A percentile compares a stretch with the other conserved stretches of the same genome.
Evolutionary conservation across 1,139 yeast genomes (phyloP).

Genomic region (Candida tunisiensis): DNA sequence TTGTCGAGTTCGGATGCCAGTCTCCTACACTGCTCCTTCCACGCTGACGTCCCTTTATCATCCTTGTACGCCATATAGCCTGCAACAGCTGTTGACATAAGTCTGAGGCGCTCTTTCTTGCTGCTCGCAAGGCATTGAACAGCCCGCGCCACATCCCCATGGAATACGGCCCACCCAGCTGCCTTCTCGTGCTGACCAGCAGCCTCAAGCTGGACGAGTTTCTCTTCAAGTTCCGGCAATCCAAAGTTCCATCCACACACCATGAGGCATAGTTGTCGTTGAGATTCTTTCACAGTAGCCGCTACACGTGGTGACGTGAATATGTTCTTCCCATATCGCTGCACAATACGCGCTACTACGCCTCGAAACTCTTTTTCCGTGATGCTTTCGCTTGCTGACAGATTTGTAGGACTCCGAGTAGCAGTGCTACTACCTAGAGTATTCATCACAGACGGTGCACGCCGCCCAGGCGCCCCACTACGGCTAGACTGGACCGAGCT

Average conservation of each 20-base stretch:
- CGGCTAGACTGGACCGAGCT: no score
- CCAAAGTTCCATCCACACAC: constrained; percentile 91
- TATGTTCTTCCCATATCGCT: no score
- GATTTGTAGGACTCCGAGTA: no score
- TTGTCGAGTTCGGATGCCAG: constrained; percentile 78
- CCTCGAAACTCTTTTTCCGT: no score
- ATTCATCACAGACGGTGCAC: no score
- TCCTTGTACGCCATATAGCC: constrained; percentile 72
- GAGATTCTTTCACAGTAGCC: constrained; percentile 18
- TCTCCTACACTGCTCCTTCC: constrained; percentile 86
- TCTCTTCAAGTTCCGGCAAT: constrained; percentile 55
- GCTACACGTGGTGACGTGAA: no score
- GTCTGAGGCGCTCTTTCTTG: constrained; percentile 41
- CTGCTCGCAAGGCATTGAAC: constrained; percentile 48
- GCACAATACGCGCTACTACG: no score
- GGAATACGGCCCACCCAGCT: constrained; percentile 96
- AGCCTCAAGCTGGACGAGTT: constrained; percentile 37
- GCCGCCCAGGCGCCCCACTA: no score
- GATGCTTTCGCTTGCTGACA: no score
- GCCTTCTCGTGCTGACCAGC: constrained; percentile 69
- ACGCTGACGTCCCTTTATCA: constrained; percentile 49
- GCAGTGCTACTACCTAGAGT: no score
- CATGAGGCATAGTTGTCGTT: constrained; percentile 63
- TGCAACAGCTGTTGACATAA: constrained; percentile 89
- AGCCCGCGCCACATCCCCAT: constrained; percentile 73